Base-by-base conservation (phyloP, 257 asterid genomes). In the Lantana camara region DNA sequence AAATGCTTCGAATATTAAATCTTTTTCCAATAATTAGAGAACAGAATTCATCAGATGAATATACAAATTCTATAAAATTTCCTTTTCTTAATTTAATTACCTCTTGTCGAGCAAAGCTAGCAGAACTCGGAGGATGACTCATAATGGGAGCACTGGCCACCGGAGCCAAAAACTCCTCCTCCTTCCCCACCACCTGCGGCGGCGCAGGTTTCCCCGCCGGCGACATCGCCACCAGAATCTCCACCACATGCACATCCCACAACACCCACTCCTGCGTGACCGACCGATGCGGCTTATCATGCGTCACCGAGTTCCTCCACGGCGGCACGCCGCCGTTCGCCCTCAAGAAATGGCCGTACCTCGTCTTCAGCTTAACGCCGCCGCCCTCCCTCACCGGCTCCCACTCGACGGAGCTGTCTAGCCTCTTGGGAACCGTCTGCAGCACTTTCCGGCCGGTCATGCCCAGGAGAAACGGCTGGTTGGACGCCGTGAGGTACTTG, bases 311-410 rank as follows among this genome's bases (percentile, higher is more conserved):
- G 60, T 90, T 90, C 73, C 95, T 75, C 95, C 95, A 90, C 30
- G 97, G 97, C n/a, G 95, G 96, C 60, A 83, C 12, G 0, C 97
- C 96, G 5, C 97, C 97, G 27, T 90, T 90, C 2, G 90, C 97
- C 60, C 97, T 62, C 77, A 90, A 32, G 20, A 75, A 90, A 59
- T 85, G 88, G 2, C 96, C 97, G 60, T 80, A 83, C 73, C 95
- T 49, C 7, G 97, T 85, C 80, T 75, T 90, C 15, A 90, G 77
- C 95, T 82, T 85, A 20, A 87, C 80, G 40, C 68, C 79, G 23
- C 64, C 72, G 0, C 77, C 81, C 2, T 85, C 90, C 13, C 53
- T 54, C 20, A 90, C 74, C 41, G 97, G 97, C 71, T 87, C 95
- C 97, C 97, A 90, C 67, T 90, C 88, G 44, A 90, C 73, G 4